phyloP scores from a whole-genome alignment of 108 stramenopile genomes.

The Licmophora abbreviata region DNA sequence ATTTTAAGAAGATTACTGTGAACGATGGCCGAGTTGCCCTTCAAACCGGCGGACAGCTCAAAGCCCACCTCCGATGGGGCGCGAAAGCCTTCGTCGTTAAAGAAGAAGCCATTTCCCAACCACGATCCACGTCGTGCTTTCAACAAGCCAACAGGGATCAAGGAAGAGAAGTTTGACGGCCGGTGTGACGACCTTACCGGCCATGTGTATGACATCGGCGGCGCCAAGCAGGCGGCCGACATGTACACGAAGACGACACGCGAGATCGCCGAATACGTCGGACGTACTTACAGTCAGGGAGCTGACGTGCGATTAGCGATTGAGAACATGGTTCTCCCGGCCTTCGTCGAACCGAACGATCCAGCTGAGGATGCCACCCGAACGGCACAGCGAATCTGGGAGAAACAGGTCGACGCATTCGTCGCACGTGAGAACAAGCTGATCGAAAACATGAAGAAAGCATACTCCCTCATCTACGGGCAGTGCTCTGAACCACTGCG shows the following conservation, averaged over 20 bases:
- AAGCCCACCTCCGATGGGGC: too few relatives aligned
- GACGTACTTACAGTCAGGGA: slow-evolving; percentile 1
- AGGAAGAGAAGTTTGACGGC: slow-evolving; percentile 12
- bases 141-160: too few relatives aligned
- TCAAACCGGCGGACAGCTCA: too few relatives aligned
- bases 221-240: not conserved
- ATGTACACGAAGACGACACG: not conserved
- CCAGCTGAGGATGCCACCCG: slow-evolving; percentile 4
- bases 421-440: not conserved
- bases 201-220: slow-evolving; percentile 3
- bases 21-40: too few relatives aligned
- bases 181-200: slow-evolving; percentile 5
- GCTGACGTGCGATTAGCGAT: not conserved
- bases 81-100: too few relatives aligned
- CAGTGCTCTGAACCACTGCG: slow-evolving; percentile 6
- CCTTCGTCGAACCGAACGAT: not conserved
- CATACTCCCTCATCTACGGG: slow-evolving; percentile 4
- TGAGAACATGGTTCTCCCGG: not conserved
- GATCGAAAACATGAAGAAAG: slow-evolving; percentile 3
- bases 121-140: too few relatives aligned
- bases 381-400: slow-evolving; percentile 1
- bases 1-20: too few relatives aligned
- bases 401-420: slow-evolving; percentile 1
- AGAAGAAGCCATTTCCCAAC: too few relatives aligned
- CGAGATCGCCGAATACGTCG: not conserved